Conservation (phyloP, 352 stramenopile genomes). For the Phytophthora litchii region DNA sequence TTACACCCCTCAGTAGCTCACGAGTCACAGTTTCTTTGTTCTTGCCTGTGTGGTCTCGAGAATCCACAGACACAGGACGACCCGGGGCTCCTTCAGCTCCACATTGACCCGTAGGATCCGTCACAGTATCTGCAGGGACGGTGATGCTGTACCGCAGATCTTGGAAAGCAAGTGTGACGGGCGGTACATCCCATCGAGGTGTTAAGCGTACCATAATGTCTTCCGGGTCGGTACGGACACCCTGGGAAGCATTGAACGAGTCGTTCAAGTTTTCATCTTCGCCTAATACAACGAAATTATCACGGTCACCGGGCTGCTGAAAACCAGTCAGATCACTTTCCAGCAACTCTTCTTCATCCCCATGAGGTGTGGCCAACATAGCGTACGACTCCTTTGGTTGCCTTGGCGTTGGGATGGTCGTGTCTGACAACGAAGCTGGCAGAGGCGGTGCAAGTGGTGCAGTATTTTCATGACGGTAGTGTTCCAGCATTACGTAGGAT, state of each 20-base stretch:
- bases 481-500: constrained; percentile 48
- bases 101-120: constrained; percentile 16
- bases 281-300: constrained; percentile 14
- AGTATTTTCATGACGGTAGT: constrained; percentile 31
- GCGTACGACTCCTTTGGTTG: constrained; percentile 40
- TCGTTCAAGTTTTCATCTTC: constrained; percentile 12
- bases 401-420: constrained; percentile 15
- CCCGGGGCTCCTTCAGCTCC: constrained; percentile 26
- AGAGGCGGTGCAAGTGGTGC: constrained; percentile 5
- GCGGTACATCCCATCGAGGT: constrained; percentile 35
- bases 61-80: constrained; percentile 37
- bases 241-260: constrained; percentile 34
- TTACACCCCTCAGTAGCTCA: constrained; percentile 81
- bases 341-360: constrained; percentile 31
- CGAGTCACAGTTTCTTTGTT: constrained; percentile 55
- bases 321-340: constrained; percentile 34
- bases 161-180: constrained; percentile 54
- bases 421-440: constrained; percentile 17
- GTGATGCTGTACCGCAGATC: constrained; percentile 47
- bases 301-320: constrained; percentile 5
- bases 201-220: constrained; percentile 28
- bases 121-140: constrained; percentile 20
- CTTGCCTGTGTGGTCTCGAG: constrained; percentile 44
- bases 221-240: constrained; percentile 18
- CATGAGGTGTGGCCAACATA: constrained; percentile 40